Evolutionary conservation across 495 filamentous ascomycete genomes (phyloP), one percentile per base, ranked within the genome.

Genomic region (Aspergillus funiculosus): DNA sequence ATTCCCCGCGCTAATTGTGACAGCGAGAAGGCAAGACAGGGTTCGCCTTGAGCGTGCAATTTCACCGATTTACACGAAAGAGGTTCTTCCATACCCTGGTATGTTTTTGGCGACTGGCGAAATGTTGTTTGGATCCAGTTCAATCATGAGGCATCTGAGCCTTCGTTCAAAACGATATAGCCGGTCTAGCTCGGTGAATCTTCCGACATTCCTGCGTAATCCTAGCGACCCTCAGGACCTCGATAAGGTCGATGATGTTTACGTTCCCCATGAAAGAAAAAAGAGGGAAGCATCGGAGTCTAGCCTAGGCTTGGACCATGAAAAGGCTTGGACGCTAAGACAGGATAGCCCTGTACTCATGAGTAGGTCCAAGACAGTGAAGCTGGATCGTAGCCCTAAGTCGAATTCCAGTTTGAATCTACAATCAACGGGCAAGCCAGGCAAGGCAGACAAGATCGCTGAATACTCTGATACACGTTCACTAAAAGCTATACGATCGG

Each of bases 71-170:
- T 98, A 91, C 82, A 94, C 86, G 10, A 78, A 80, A 34, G 89
- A 95, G 46, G 64, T 80, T 2, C 66, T 98, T 31, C 86, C 90
- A 7, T 90, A 83, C 56, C 89, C 89, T n/a, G 87, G 88, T 17
- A 94, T 94, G 78, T 76, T 73, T 14, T 68, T 74, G 38, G 76
- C 78, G 28, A 73, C 77, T 52, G 75, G 80, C 32, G 89, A 74
- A 25, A 46, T 57, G 21, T 27, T 68, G 5, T 59, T 91, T 38
- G 76, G 83, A 31, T 76, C 79, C 6, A 84, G 81, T 35, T 84
- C 85, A 1, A 77, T 94, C 56, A 92, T 92, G 75, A 78, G 87
- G 30, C 89, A 86, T 57, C 72, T 94, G 15, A 92, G 85, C 58
- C 46, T 64, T 10, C 67, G 57, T 27, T 40, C 57, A 4, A 57